Evolutionary conservation across 2,329 filamentous ascomycete species (phyloP).

Genomic region (Penicillium sp.): DNA sequence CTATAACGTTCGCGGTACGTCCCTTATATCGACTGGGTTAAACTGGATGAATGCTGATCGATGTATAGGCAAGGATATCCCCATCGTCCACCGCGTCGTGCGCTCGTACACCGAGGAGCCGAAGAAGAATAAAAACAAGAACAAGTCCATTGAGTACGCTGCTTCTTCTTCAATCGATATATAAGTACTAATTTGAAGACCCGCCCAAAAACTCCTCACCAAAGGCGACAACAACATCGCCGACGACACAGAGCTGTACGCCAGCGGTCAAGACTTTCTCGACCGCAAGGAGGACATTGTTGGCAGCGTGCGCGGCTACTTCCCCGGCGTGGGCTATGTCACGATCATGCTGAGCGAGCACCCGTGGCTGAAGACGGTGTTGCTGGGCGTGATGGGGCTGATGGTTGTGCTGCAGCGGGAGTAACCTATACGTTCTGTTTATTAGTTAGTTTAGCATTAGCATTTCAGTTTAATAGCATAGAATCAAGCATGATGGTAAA

Average conservation of each 20-base stretch:
- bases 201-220: conserved; percentile 65
- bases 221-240: conserved; percentile 96
- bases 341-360: conserved; percentile 94
- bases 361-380: conserved; percentile 93
- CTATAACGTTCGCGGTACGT: conserved; percentile 70
- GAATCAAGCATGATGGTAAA: too few relatives aligned
- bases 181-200: too few relatives aligned
- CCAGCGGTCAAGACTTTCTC: conserved; percentile 79
- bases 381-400: conserved; percentile 91
- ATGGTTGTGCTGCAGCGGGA: conserved; percentile 91
- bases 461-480: too few relatives aligned
- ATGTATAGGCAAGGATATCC: conserved; percentile 70
- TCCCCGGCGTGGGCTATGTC: conserved; percentile 94
- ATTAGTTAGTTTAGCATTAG: background rate
- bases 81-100: conserved; percentile 91
- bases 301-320: conserved; percentile 84
- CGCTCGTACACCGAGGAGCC: conserved; percentile 56
- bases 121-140: conserved; percentile 30
- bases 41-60: background rate
- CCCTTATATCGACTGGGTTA: background rate
- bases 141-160: conserved; percentile 25
- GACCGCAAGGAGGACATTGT: conserved; percentile 81
- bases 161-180: background rate
- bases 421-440: conserved; percentile 39
- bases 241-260: conserved; percentile 90